These are phyloP conservation scores for Neoconidiobolus thromboides DNA, from an alignment of 371 early-diverging fungal genomes.

Conservation along the genomic window DNA sequence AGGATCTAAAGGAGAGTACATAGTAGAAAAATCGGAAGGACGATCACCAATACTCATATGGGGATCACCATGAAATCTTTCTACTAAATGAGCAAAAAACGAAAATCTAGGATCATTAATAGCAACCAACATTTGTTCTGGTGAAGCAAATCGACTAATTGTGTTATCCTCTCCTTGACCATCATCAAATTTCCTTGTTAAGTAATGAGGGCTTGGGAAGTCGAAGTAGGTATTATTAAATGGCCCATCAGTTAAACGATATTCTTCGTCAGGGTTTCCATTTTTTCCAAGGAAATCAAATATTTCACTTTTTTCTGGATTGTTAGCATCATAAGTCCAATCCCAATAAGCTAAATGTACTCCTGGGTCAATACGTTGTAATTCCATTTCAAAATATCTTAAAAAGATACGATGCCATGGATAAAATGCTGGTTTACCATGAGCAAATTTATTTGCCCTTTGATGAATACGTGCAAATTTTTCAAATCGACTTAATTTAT, in stretches of 20 bases:
- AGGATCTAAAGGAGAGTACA: slow-evolving; percentile 21
- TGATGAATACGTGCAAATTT: not conserved
- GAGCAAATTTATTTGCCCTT: not conserved
- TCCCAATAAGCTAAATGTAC: slow-evolving; percentile 9
- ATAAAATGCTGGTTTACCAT: not conserved
- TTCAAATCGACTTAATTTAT: not conserved
- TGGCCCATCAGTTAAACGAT: not conserved
- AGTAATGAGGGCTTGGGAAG: not conserved
- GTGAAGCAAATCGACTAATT: not conserved
- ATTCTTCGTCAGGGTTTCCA: not conserved
- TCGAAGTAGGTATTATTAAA: not conserved
- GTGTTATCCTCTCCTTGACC: not conserved
- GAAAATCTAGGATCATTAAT: not conserved
- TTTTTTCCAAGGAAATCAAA: slow-evolving; percentile 11
- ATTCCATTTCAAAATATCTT: not conserved
- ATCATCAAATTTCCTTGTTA: not conserved
- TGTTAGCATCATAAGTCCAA: slow-evolving; percentile 14
- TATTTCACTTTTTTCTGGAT: slow-evolving; percentile 6
- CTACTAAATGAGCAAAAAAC: not conserved
- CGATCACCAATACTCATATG: slow-evolving; percentile 15
- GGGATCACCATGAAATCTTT: not conserved
- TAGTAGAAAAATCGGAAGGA: slow-evolving; percentile 16
- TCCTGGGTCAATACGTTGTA: not conserved
- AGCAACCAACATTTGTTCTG: not conserved
- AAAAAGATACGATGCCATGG: slow-evolving; percentile 6